A percentile compares a stretch with the other conserved stretches of the same genome.
phyloP scores from a whole-genome alignment of 2,329 filamentous ascomycete species.

The Curvularia sp. region DNA sequence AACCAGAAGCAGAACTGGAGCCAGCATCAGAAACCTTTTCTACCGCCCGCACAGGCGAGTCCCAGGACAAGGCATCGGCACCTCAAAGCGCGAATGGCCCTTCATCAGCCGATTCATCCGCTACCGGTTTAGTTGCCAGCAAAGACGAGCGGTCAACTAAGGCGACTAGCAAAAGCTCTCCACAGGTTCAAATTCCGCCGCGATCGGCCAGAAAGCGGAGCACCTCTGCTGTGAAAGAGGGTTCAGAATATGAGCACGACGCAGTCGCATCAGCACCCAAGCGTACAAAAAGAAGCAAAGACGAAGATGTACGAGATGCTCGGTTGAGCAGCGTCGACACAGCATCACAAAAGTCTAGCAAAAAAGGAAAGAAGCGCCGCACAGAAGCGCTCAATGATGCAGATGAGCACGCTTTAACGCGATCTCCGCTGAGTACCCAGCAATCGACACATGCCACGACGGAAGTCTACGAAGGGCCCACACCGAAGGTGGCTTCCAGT shows the following conservation, averaged over 20 bases:
- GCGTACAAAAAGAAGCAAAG: slow-evolving; percentile 22
- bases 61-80: slow-evolving; percentile 7
- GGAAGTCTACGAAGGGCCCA: slow-evolving; percentile 32
- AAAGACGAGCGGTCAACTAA: neutral
- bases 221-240: slow-evolving; percentile 12
- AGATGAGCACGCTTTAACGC: slow-evolving; percentile 20
- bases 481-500: slow-evolving; percentile 44
- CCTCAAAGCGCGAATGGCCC: neutral
- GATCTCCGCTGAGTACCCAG: slow-evolving; percentile 31
- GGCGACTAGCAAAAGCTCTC: slow-evolving; percentile 4
- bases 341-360: slow-evolving; percentile 11
- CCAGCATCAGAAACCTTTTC: slow-evolving; percentile 18
- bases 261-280: slow-evolving; percentile 20
- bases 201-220: slow-evolving; percentile 23
- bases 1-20: neutral
- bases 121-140: neutral
- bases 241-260: slow-evolving; percentile 1
- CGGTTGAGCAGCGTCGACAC: slow-evolving; percentile 17
- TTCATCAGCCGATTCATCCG: neutral
- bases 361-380: slow-evolving; percentile 22
- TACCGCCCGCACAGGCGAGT: slow-evolving; percentile 28
- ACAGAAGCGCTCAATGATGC: slow-evolving; percentile 1
- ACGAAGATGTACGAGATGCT: slow-evolving; percentile 21
- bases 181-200: slow-evolving; percentile 17
- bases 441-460: slow-evolving; percentile 18